These are phyloP conservation scores for Monilinia aucupariae DNA, from an alignment of 2,329 filamentous ascomycete species.

Conservation along the genomic window DNA sequence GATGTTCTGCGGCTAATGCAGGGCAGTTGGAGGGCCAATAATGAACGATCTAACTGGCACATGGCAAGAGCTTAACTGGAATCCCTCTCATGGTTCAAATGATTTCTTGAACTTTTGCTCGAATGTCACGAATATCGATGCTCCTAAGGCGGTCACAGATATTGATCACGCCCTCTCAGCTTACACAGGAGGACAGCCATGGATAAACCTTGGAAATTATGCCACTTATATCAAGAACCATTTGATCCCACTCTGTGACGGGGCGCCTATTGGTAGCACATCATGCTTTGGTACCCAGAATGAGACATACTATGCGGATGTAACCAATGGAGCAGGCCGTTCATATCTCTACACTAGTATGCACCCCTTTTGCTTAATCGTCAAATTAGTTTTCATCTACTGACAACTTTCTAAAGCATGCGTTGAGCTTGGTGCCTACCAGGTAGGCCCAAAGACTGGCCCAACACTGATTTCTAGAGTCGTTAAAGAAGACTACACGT, in stretches of 20 bases:
- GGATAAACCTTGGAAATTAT: constrained; percentile 48
- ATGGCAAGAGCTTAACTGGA: constrained; percentile 52
- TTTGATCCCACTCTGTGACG: constrained; percentile 41
- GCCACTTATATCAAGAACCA: constrained; percentile 46
- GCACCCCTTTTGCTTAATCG: not conserved
- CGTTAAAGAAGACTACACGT: constrained; percentile 45
- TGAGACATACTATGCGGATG: constrained; percentile 41
- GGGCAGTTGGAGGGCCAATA: constrained; percentile 39
- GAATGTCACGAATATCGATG: constrained; percentile 45
- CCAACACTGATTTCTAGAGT: constrained; percentile 45
- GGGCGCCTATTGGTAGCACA: constrained; percentile 39
- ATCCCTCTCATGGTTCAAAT: constrained; percentile 37
- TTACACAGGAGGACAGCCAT: constrained; percentile 45
- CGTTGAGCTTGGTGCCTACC: constrained; percentile 45
- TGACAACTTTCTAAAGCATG: constrained; percentile 34
- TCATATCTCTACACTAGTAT: constrained; percentile 46
- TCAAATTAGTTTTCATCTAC: not conserved
- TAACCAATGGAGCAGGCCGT: constrained; percentile 38
- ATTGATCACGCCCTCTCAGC: constrained; percentile 44
- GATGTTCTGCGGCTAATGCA: constrained; percentile 6
- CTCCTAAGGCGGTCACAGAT: constrained; percentile 40
- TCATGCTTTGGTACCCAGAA: constrained; percentile 42
- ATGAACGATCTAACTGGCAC: constrained; percentile 46
- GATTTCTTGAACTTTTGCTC: constrained; percentile 50
- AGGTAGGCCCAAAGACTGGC: constrained; percentile 41